Evolutionary conservation across 345 rosid genomes (phyloP).

Genomic region (Citrus reticulata): DNA sequence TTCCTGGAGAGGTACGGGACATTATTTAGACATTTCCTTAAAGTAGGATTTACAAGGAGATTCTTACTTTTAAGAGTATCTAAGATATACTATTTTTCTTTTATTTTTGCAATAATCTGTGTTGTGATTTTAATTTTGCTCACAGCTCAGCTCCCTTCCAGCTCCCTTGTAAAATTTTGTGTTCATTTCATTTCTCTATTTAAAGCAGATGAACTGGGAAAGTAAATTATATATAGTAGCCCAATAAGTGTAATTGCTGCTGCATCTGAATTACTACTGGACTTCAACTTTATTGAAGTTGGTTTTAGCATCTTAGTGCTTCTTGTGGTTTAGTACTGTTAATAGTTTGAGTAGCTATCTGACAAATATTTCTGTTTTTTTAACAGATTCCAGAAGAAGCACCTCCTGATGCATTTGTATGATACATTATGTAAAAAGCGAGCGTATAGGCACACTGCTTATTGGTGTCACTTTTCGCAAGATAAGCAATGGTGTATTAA

Average conservation of each 20-base stretch:
- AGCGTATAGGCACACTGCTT: neutral
- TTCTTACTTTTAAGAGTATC: neutral
- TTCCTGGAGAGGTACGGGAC: conserved; percentile 68
- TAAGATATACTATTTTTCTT: neutral
- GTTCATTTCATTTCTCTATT: neutral
- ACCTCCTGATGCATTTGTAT: conserved; percentile 43
- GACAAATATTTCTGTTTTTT: neutral
- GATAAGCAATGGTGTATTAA: neutral
- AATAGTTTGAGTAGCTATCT: neutral
- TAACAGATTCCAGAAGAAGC: conserved; percentile 62
- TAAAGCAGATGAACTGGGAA: neutral
- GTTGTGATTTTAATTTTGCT: neutral
- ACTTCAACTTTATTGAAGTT: neutral
- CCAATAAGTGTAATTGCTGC: neutral
- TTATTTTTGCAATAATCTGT: neutral
- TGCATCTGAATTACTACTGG: neutral
- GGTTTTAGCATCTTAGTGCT: neutral
- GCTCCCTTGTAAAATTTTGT: neutral
- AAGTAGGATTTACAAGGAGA: neutral
- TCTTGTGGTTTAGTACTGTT: neutral
- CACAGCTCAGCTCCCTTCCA: neutral
- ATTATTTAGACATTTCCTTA: neutral
- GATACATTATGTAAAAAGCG: too few relatives aligned
- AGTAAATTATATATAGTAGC: neutral
- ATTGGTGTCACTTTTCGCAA: neutral